Percentiles rank a stretch among this genome's conserved stretches.
Conservation (phyloP, 176 grass and related monocot genomes). For the Aegilops tauschii region DNA sequence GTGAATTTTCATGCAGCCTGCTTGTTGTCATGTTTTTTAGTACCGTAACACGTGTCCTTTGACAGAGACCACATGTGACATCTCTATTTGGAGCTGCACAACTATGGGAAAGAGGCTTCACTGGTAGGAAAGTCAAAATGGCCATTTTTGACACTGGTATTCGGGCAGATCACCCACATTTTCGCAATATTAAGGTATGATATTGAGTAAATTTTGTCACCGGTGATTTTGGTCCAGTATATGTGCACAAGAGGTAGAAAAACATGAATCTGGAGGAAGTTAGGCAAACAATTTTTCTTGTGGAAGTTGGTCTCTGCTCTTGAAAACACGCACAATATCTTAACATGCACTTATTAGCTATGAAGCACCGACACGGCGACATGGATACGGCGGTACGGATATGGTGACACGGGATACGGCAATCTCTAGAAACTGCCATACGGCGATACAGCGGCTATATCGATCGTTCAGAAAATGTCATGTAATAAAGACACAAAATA, state of each 20-base stretch:
- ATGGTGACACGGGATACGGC: background rate
- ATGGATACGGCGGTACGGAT: background rate
- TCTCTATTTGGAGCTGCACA: constrained; percentile 87
- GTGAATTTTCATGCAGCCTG: background rate
- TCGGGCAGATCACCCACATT: constrained; percentile 88
- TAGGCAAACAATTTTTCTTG: background rate
- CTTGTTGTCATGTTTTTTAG: constrained; percentile 23
- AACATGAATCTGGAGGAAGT: background rate
- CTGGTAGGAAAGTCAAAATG: constrained; percentile 91
- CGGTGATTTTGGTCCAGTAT: background rate
- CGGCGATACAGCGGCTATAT: background rate
- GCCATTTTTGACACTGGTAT: constrained; percentile 99
- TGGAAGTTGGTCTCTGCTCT: background rate
- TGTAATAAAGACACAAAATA: background rate
- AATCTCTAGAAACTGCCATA: background rate
- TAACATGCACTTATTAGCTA: background rate
- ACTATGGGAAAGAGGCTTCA: constrained; percentile 85
- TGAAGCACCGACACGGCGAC: background rate
- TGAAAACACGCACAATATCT: background rate
- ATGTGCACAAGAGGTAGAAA: background rate
- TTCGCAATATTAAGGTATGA: constrained; percentile 96
- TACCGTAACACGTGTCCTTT: constrained; percentile 20
- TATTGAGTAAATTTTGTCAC: constrained; percentile 11
- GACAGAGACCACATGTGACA: constrained; percentile 90
- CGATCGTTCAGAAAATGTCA: background rate